Base-by-base conservation (phyloP, 331 rosid genomes). In the Spiraea crenata region DNA sequence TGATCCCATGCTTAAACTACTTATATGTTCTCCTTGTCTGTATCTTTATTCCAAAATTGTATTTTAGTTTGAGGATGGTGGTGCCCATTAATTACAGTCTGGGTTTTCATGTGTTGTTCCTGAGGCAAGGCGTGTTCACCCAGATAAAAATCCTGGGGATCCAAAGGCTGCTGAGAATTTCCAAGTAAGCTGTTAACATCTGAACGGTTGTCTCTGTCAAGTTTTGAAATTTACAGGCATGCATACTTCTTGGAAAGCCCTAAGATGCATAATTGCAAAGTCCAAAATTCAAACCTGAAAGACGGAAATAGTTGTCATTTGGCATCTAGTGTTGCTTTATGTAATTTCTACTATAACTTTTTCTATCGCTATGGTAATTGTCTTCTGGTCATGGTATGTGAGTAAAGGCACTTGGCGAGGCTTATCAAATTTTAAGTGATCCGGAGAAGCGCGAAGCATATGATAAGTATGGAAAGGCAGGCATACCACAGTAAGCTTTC, bases 361-460 rank as follows among this genome's bases (percentile, higher is more conserved):
- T 61, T 40, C 40, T 20, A 9, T 25, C 11, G 11, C 34, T 4
- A 8, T 48, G 58, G 45, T 39, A 8, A 15, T 19, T 12, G 59
- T 41, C 59, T 73, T 73, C 41, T 59, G 46, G 75, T 20, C 61
- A 7, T 79, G 65, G 40, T 72, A 41, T 76, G 63, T 73, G 19
- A 38, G 17, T 77, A 45, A 79, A 93, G 99, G 88, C 69, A 69
- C 95, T 93, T 60, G 99, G 97, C 44, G 99, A 93, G 85, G 99
- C 99, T 73, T 93, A 93, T 89, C 99, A 93, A 82, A 95, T 93
- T 47, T 79, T 93, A 80, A 86, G 99, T 50, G 96, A 93, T 74
- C 96, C 99, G 31, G 87, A 71, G 78, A 93, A 89, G 90, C 96
- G 99, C 12, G 95, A 91, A 52, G 92, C 91, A 25, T 93, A 93